Percentiles rank a stretch among this genome's conserved stretches.
phyloP scores from a whole-genome alignment of 257 asterid genomes.

The Fraxinus anomala region DNA sequence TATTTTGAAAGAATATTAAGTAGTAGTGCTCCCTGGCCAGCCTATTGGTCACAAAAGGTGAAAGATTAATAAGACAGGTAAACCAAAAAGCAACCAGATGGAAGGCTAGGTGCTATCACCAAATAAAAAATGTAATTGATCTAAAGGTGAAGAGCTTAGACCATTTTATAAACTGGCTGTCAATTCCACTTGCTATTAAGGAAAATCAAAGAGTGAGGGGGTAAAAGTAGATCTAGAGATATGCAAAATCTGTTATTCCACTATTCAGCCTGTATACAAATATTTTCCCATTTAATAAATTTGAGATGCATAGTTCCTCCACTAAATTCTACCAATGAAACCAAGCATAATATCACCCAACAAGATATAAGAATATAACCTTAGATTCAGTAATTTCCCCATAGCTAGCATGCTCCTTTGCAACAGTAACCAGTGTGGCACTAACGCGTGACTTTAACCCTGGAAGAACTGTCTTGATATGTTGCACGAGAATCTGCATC shows the following conservation, averaged over 20 bases:
- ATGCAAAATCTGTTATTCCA: constrained; percentile 10
- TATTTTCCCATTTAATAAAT: constrained; percentile 4
- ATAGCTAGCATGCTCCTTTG: constrained; percentile 94
- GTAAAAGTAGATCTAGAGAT: constrained; percentile 15
- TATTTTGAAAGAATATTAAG: constrained; percentile 89
- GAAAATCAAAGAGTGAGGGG: constrained; percentile 2
- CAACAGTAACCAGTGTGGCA: constrained; percentile 69
- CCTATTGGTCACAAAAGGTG: constrained; percentile 49
- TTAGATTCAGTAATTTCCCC: constrained; percentile 93
- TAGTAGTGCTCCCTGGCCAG: constrained; percentile 86
- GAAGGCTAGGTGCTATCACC: constrained; percentile 3
- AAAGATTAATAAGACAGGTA: constrained; percentile 8
- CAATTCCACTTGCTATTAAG: constrained; percentile 4
- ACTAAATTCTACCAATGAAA: constrained; percentile 15
- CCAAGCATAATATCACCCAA: constrained; percentile 13
- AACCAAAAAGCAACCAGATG: constrained; percentile 4
- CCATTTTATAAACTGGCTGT: constrained; percentile 14
- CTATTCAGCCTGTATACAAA: constrained; percentile 18
- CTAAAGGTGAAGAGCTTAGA: constrained; percentile 4
- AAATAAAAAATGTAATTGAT: background rate
- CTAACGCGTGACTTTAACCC: constrained; percentile 84
- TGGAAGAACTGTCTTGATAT: constrained; percentile 84
- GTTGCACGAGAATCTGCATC: constrained; percentile 79
- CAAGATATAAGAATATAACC: constrained; percentile 46
- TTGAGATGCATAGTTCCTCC: constrained; percentile 4